Base-by-base conservation (phyloP, 2,329 filamentous ascomycete genomes). In the Microcera coccophila region DNA sequence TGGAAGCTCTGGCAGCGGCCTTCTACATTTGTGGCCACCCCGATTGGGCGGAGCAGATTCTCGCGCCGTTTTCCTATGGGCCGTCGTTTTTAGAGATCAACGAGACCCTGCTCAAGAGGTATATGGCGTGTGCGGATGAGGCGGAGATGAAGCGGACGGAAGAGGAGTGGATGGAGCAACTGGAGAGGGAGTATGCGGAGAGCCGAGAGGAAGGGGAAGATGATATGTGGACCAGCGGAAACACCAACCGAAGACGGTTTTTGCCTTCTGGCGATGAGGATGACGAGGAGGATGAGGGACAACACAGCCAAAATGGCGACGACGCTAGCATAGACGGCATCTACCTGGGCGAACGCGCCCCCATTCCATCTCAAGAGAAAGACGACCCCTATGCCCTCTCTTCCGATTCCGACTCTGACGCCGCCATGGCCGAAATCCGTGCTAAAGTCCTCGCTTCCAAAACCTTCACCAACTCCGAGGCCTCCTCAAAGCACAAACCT, bases 61-160 rank as follows among this genome's bases (percentile, higher is more conserved):
- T 98, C 20, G 79, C 80, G 50, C 85, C 87, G 2, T 98, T 98
- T 59, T 84, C 84, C 3, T 98, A 98, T 61, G 93, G 93, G 1
- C 71, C 82, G 44, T 83, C 88, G 1, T 98, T 98, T 60, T 66
- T 98, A 18, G 82, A 94, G 40, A 98, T 98, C 67, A 98, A 98
- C 62, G 75, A 79, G 3, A 83, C 83, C 38, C 67, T 97, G 15
- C 66, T 98, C 18, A 89, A 85, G 64, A 80, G 82, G 45, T 98
- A 98, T 59, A 88, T 90, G 1, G 85, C 83, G 1, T 96, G 90
- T 55, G 75, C 78, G 47, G 84, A 89, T 41, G 90, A 93, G 58
- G 86, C 82, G 8, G 86, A 80, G 7, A 75, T 98, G 22, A 95
- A 96, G 67, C 82, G 79, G 66, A 81, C 87, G 0, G 87, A 98